Conservation (phyloP, 2,329 filamentous ascomycete genomes). For the Nemania sp. region DNA sequence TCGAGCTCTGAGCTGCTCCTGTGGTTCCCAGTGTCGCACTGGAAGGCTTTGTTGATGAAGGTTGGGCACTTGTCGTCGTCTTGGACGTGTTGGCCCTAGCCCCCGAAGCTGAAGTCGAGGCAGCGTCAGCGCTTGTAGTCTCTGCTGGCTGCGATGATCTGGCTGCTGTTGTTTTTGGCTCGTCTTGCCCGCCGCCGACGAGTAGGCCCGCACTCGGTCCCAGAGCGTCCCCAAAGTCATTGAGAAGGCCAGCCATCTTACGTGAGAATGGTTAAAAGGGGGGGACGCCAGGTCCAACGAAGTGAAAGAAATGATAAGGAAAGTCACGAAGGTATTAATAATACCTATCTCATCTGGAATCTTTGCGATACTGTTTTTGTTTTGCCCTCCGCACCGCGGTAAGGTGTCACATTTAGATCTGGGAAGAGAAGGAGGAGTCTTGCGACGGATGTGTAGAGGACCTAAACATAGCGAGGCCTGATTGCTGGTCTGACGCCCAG, state of each 20-base stretch:
- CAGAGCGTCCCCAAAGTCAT: constrained; percentile 31
- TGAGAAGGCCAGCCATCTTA: constrained; percentile 39
- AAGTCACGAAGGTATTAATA: constrained; percentile 13
- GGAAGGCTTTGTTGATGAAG: constrained; percentile 10
- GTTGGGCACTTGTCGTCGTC: constrained; percentile 1
- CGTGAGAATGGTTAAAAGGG: constrained; percentile 22
- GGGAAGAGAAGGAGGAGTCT: neutral
- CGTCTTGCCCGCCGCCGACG: constrained; percentile 10
- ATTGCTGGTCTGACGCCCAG: constrained; percentile 1
- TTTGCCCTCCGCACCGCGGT: neutral
- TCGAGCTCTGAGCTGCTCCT: constrained; percentile 8
- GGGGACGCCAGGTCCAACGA: constrained; percentile 40
- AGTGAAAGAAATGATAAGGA: constrained; percentile 26
- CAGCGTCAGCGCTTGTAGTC: constrained; percentile 12
- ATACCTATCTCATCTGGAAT: constrained; percentile 24
- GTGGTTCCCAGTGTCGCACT: constrained; percentile 10
- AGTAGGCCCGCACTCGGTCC: constrained; percentile 24
- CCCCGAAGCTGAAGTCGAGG: constrained; percentile 17
- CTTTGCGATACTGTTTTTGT: neutral
- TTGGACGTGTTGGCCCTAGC: constrained; percentile 3
- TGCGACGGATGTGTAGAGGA: neutral
- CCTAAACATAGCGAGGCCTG: constrained; percentile 7
- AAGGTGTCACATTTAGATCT: neutral
- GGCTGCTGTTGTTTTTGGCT: constrained; percentile 15
- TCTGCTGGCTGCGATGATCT: constrained; percentile 15